Percentiles rank a stretch among this genome's conserved stretches.
These are phyloP conservation scores for Boletellus emodensis DNA, from an alignment of 768 basidiomycete species.

Conservation along the genomic window DNA sequence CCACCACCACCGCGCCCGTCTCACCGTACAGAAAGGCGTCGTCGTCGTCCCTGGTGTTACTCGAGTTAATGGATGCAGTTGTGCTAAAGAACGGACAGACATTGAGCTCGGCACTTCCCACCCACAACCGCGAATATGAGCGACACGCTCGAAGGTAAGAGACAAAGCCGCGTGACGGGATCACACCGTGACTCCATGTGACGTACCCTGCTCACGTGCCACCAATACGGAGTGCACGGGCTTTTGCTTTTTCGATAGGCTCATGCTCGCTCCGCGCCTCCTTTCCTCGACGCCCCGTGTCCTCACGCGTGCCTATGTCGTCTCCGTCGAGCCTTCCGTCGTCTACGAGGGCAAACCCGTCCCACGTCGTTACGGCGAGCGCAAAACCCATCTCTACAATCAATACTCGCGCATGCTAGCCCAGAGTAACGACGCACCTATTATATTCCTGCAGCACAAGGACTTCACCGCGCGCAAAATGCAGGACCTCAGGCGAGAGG, in stretches of 20 bases:
- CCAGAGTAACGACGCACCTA: constrained; percentile 49
- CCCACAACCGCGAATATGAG: constrained; percentile 14
- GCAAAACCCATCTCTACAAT: constrained; percentile 78
- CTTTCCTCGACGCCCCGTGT: constrained; percentile 11
- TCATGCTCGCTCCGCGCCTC: constrained; percentile 12
- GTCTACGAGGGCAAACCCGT: constrained; percentile 49
- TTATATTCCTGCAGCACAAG: constrained; percentile 76
- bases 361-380: constrained; percentile 69
- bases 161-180: constrained; percentile 26
- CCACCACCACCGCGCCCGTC: constrained; percentile 33
- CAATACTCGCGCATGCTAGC: constrained; percentile 74
- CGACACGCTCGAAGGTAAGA: constrained; percentile 18
- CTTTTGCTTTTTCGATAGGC: background rate
- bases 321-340: constrained; percentile 52
- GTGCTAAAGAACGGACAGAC: constrained; percentile 24
- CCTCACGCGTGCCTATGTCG: constrained; percentile 46
- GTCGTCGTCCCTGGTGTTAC: constrained; percentile 61
- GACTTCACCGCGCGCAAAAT: constrained; percentile 70
- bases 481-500: constrained; percentile 64
- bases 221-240: background rate
- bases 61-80: constrained; percentile 24
- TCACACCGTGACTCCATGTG: constrained; percentile 23
- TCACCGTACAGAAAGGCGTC: constrained; percentile 78
- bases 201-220: constrained; percentile 8
- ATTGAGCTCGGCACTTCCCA: constrained; percentile 23